Evolutionary conservation across 805 yeast genomes (phyloP).

Genomic region (Cyberlindnera saturnus): DNA sequence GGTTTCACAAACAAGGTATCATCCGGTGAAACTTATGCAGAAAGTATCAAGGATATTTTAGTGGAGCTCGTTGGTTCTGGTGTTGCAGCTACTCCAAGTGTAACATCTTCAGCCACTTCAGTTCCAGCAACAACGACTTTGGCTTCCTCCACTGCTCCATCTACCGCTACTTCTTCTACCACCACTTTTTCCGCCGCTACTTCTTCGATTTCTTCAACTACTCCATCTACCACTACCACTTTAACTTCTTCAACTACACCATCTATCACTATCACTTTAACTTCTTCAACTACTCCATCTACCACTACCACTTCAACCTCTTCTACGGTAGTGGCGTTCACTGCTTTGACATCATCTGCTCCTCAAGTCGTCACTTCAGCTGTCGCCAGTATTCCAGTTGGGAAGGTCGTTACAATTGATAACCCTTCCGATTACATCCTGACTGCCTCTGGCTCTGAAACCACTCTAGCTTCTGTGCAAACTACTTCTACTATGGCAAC

Average conservation of each 20-base stretch:
- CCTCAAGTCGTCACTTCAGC: background rate
- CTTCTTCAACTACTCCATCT: conserved; percentile 1
- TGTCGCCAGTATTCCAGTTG: background rate
- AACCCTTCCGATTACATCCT: too few species aligned
- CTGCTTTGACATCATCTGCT: background rate
- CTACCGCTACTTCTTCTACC: conserved; percentile 8
- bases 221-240: conserved; percentile 4
- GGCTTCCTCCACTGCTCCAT: conserved; percentile 9
- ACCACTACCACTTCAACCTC: conserved; percentile 7
- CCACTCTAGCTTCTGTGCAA: background rate
- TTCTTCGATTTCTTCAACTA: conserved; percentile 1
- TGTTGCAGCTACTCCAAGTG: conserved; percentile 8
- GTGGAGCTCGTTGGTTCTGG: conserved; percentile 12
- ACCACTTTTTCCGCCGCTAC: too few species aligned
- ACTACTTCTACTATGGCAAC: background rate
- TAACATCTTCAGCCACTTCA: conserved; percentile 15
- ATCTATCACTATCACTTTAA: conserved; percentile 2
- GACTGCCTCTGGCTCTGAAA: too few species aligned
- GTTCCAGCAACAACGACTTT: background rate
- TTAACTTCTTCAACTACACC: conserved; percentile 8
- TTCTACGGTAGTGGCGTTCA: background rate
- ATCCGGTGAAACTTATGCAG: conserved; percentile 38
- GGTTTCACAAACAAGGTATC: conserved; percentile 43
- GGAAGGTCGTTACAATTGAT: too few species aligned
- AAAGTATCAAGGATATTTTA: conserved; percentile 38